Percentiles rank a stretch among this genome's conserved stretches.
Evolutionary conservation across 2,329 filamentous ascomycete species (phyloP).

Genomic region (Trichoderma lentiforme): DNA sequence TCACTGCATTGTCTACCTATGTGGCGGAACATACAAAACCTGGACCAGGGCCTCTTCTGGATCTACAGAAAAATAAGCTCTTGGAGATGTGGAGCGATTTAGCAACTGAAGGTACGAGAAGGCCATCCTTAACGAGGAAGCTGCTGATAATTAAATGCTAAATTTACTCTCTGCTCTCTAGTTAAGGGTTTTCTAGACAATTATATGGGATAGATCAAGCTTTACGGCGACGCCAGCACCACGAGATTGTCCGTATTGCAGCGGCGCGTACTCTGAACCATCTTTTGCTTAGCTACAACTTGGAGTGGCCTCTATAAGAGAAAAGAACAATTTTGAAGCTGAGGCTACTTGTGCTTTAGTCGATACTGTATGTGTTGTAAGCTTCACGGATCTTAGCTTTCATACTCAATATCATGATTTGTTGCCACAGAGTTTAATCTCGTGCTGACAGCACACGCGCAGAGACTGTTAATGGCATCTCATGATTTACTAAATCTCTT

Average conservation of each 20-base stretch:
- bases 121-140: fast-evolving
- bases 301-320: fast-evolving
- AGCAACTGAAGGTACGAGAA: not conserved
- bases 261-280: not conserved
- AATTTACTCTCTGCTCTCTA: not conserved
- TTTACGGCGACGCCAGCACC: not conserved
- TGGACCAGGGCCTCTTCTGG: not conserved
- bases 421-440: not conserved
- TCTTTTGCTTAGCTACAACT: not conserved
- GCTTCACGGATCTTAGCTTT: not conserved
- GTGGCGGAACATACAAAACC: not conserved
- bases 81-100: not conserved
- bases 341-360: not conserved
- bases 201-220: not conserved
- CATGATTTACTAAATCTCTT: not conserved
- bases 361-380: not conserved
- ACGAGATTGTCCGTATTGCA: not conserved
- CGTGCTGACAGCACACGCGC: not conserved
- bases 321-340: not conserved
- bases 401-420: not conserved
- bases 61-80: not conserved
- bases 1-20: not conserved
- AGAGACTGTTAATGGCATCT: not conserved
- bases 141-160: not conserved
- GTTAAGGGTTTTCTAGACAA: not conserved